Percentiles rank a stretch among this genome's conserved stretches.
These are phyloP conservation scores for Yamadazyma paraphyllophila DNA, from an alignment of 805 yeast species.

Conservation along the genomic window DNA sequence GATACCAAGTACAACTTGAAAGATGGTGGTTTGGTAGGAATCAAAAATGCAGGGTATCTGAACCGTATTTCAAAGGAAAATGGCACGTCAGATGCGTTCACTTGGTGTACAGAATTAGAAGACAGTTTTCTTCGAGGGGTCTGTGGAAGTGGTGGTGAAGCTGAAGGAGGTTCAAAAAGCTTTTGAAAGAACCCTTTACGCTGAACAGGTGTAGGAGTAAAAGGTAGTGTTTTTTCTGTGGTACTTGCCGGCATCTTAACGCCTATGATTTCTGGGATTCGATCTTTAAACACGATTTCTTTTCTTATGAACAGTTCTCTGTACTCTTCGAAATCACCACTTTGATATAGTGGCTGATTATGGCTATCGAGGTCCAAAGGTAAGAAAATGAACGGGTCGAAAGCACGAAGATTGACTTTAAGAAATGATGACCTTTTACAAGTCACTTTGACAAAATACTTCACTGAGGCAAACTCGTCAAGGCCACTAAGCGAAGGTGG, in stretches of 20 bases:
- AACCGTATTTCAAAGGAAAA: slow-evolving; percentile 49
- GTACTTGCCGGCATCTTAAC: slow-evolving; percentile 24
- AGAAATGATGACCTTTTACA: slow-evolving; percentile 52
- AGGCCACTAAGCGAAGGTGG: slow-evolving; percentile 35
- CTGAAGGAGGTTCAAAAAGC: slow-evolving; percentile 21
- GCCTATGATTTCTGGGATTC: slow-evolving; percentile 46
- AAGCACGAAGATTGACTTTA: slow-evolving; percentile 45
- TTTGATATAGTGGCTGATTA: slow-evolving; percentile 7
- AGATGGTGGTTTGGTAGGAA: slow-evolving; percentile 42
- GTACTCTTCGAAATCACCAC: slow-evolving; percentile 26
- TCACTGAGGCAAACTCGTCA: slow-evolving; percentile 38
- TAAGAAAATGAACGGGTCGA: slow-evolving; percentile 51
- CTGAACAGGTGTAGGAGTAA: slow-evolving; percentile 16
- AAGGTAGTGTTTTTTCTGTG: slow-evolving; percentile 20
- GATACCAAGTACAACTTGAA: slow-evolving; percentile 33
- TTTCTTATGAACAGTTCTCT: slow-evolving; percentile 46
- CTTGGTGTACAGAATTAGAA: slow-evolving; percentile 16
- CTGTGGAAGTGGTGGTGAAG: slow-evolving; percentile 11
- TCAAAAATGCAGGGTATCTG: slow-evolving; percentile 45
- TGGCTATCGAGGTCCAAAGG: slow-evolving; percentile 43
- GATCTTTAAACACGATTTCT: slow-evolving; percentile 34
- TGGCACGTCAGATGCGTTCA: slow-evolving; percentile 35
- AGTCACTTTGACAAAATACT: slow-evolving; percentile 60
- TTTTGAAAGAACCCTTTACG: slow-evolving; percentile 29
- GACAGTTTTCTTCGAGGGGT: slow-evolving; percentile 7